Evolutionary conservation across 331 rosid genomes (phyloP), one percentile per base, ranked within the genome.

Genomic region (Malus hybrid): DNA sequence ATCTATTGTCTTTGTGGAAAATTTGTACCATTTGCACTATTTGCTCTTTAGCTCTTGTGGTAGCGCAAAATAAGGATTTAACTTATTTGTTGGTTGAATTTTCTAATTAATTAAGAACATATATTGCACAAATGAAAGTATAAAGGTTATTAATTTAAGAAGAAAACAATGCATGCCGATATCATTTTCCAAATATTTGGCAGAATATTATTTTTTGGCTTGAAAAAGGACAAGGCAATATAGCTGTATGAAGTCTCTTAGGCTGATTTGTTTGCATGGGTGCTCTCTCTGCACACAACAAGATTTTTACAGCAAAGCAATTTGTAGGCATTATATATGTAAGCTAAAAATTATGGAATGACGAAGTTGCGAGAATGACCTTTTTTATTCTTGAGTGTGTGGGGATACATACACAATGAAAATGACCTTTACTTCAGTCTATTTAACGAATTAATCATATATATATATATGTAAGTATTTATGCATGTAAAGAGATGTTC

Each of bases 171-270:
- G 27, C 9, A 22, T 42, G 55, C 8, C 31, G 66, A 62, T 28
- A 14, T 62, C 67, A 19, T 42, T 57, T 72, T 57, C 67, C 7
- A 34, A 28, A 36, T 28, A 46, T 61, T 10, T 62, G 32, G 13
- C 6, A 46, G 34, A 65, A 64, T 44, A 64, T 24, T 24, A 5
- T 10, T 3, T 42, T 42, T 64, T 75, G 65, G 79, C 16, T 10
- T 34, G 63, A 67, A 60, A 83, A 55, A 79, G 57, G 79, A 79
- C 86, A 79, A 83, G 64, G 54, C 67, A 75, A 72, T 55, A 76
- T 85, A 70, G 84, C 83, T 85, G 86, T 85, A 68, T 73, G 29
- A 55, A 42, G 71, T 72, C 73, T 14, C 24, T 24, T 71, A 72
- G 60, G 79, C 72, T 76, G 56, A 66, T 61, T 50, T 44, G 76